Conservation (phyloP, 805 yeast genomes). For the Lipomyces starkeyi region DNA sequence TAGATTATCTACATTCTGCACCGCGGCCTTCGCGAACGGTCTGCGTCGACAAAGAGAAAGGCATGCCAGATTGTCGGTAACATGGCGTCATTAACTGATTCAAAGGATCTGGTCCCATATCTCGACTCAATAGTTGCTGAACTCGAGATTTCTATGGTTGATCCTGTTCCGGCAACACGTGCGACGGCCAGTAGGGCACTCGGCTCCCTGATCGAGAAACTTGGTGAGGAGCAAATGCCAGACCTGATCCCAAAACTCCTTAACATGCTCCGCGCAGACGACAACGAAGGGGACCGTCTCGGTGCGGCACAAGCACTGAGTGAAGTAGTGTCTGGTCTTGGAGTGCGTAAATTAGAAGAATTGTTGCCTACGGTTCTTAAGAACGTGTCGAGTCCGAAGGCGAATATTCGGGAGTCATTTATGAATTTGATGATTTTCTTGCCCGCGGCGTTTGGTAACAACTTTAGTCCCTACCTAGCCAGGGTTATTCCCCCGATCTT, state of each 20-base stretch:
- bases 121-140: constrained; percentile 77
- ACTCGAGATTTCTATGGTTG: constrained; percentile 93
- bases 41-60: constrained; percentile 89
- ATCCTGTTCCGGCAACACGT: constrained; percentile 95
- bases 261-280: constrained; percentile 74
- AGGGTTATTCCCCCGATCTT: constrained; percentile 90
- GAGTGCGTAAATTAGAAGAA: constrained; percentile 85
- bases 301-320: constrained; percentile 98
- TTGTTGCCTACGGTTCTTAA: constrained; percentile 78
- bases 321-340: constrained; percentile 92
- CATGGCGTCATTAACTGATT: constrained; percentile 94
- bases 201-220: constrained; percentile 93
- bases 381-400: constrained; percentile 69
- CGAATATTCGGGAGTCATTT: constrained; percentile 85
- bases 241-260: constrained; percentile 81
- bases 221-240: constrained; percentile 97
- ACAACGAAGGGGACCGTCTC: constrained; percentile 84
- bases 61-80: constrained; percentile 99
- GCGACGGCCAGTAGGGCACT: constrained; percentile 97
- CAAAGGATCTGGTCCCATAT: constrained; percentile 84
- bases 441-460: constrained; percentile 93
- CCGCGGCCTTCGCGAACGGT: constrained; percentile 92
- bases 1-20: constrained; percentile 80
- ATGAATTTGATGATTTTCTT: constrained; percentile 86
- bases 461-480: constrained; percentile 85